Evolutionary conservation across 2,329 filamentous ascomycete genomes (phyloP), one percentile per base, ranked within the genome.

Genomic region (Aspergillus quadricinctus): DNA sequence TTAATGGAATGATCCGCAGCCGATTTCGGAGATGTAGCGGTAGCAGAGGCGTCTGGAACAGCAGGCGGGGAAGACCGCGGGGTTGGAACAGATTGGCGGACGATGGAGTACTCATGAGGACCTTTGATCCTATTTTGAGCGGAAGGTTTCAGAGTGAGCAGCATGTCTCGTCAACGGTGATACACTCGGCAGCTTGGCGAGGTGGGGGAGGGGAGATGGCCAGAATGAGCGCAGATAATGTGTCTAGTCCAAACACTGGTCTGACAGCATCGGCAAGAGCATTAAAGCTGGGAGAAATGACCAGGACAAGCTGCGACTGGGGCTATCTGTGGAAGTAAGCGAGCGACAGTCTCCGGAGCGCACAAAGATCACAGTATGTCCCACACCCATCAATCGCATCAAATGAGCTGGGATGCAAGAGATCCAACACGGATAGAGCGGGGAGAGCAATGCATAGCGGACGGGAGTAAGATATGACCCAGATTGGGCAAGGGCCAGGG

Each of bases 1-100:
- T 87, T 86, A 87, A 90, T 90, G 65, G 73, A 72, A 59, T 76
- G 80, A 76, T 69, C 79, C 81, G 67, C 77, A 73, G 66, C 75
- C 78, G 41, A 35, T 50, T 54, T 58, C 25, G 60, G 55, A 57
- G 65, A 62, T 60, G 61, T 46, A 61, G 69, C 60, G 67, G 64
- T 50, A 64, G 63, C 53, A 59, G 69, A 58, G 69, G 64, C 60
- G 65, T 64, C 52, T 69, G 66, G 57, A 65, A 69, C 55, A 64
- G 71, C 61, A 66, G 69, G 60, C 62, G 72, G 62, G 69, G 76
- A 62, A 56, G 65, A 62, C 52, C 61, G 62, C 51, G 69, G 75
- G 72, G 72, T 72, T 69, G 70, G 75, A 69, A 69, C 70, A 67
- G 60, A 73, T 69, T 67, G 71, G 66, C 67, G 72, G 71, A 75